These are phyloP conservation scores for Schizophyllum amplum DNA, from an alignment of 1,284 basidiomycete species.

Conservation along the genomic window DNA sequence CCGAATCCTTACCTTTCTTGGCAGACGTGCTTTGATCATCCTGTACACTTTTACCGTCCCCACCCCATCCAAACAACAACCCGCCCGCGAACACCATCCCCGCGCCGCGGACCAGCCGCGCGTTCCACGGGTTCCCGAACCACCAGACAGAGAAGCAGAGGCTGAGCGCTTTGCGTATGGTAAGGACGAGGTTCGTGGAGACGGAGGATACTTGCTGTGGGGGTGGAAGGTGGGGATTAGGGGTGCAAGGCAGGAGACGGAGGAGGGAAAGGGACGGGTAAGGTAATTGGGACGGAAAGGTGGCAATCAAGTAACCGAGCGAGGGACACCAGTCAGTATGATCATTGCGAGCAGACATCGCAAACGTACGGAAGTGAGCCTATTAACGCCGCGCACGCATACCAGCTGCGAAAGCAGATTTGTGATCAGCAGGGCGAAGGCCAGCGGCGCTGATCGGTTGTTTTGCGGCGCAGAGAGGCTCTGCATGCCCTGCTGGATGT, in stretches of 20 bases:
- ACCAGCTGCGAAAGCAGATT: conserved; percentile 78
- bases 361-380: conserved; percentile 62
- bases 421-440: conserved; percentile 47
- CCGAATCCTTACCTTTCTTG: background rate
- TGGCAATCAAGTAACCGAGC: conserved; percentile 5
- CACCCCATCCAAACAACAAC: conserved; percentile 31
- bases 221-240: background rate
- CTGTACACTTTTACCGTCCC: background rate
- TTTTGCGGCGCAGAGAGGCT: conserved; percentile 27
- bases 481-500: conserved; percentile 46
- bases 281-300: conserved; percentile 1
- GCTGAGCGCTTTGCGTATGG: conserved; percentile 61
- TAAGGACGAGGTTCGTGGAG: conserved; percentile 65
- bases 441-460: conserved; percentile 17
- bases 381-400: conserved; percentile 86
- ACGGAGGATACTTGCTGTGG: conserved; percentile 61
- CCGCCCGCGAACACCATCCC: conserved; percentile 61
- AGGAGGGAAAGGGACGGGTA: background rate
- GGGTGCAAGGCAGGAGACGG: conserved; percentile 1
- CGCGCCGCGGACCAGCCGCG: conserved; percentile 50
- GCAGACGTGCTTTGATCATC: background rate
- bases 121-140: conserved; percentile 64
- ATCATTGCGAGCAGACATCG: background rate
- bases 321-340: no score
- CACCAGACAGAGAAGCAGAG: conserved; percentile 71